phyloP scores from a whole-genome alignment of 495 filamentous ascomycete species.

The Neurospora sp. region DNA sequence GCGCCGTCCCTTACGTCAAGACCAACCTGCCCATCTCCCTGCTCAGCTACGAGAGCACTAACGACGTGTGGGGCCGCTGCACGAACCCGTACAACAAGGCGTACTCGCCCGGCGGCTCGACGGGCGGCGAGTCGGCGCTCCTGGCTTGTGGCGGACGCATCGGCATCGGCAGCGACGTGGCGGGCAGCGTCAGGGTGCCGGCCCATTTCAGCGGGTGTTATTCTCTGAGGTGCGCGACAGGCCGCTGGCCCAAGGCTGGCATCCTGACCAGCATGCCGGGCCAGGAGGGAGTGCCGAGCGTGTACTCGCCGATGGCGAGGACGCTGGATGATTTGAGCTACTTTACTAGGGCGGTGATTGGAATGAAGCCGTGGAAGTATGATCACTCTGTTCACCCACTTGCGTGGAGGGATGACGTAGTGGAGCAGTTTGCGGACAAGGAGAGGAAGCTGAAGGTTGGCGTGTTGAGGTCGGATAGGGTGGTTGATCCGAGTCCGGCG shows the following conservation, averaged over 20 bases:
- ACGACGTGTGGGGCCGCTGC: constrained; percentile 78
- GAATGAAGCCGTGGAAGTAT: constrained; percentile 88
- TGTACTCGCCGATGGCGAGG: constrained; percentile 89
- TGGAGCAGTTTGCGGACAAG: constrained; percentile 46
- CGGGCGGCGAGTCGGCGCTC: constrained; percentile 80
- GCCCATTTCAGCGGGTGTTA: constrained; percentile 92
- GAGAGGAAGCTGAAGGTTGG: constrained; percentile 61
- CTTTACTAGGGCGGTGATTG: constrained; percentile 68
- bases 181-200: constrained; percentile 80
- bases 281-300: constrained; percentile 82
- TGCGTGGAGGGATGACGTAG: constrained; percentile 57
- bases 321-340: constrained; percentile 78
- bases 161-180: constrained; percentile 89
- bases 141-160: constrained; percentile 85
- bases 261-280: constrained; percentile 85
- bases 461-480: constrained; percentile 70
- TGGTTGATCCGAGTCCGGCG: constrained; percentile 80
- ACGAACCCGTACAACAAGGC: constrained; percentile 72
- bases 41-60: constrained; percentile 83
- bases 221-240: constrained; percentile 83
- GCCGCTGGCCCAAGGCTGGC: constrained; percentile 83
- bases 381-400: constrained; percentile 82
- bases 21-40: constrained; percentile 90
- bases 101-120: constrained; percentile 88
- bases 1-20: constrained; percentile 93